Conservation (phyloP, 2,329 filamentous ascomycete species). For the Phialophora tarda region DNA sequence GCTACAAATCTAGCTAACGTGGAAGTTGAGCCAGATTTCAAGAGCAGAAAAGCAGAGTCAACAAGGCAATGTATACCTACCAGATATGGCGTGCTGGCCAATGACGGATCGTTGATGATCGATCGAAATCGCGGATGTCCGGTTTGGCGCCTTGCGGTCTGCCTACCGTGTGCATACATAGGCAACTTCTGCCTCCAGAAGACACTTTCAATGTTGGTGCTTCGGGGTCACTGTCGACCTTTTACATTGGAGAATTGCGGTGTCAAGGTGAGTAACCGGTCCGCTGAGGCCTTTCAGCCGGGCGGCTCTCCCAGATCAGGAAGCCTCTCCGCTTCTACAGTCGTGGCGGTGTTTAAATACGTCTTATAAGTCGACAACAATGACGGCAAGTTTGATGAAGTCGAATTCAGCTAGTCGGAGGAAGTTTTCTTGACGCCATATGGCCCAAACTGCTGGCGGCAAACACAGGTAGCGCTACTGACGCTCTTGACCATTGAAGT, state of each 20-base stretch:
- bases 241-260: background rate
- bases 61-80: background rate
- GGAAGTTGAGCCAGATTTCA: background rate
- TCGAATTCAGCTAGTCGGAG: background rate
- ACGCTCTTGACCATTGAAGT: background rate
- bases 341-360: background rate
- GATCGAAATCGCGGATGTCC: background rate
- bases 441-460: background rate
- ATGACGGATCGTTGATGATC: background rate
- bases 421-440: background rate
- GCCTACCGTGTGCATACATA: background rate
- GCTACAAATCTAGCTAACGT: background rate
- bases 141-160: background rate
- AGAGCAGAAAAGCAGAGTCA: background rate
- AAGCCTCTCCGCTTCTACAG: conserved; percentile 1
- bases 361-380: background rate
- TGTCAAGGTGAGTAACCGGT: background rate
- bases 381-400: background rate
- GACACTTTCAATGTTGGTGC: background rate
- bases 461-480: background rate
- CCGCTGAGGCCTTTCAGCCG: background rate
- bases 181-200: background rate
- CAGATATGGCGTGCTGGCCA: background rate
- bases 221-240: background rate
- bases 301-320: background rate